A percentile compares a stretch with the other conserved stretches of the same genome.
These are phyloP conservation scores for Brettanomyces naardenensis DNA, from an alignment of 805 yeast species.

Conservation along the genomic window DNA sequence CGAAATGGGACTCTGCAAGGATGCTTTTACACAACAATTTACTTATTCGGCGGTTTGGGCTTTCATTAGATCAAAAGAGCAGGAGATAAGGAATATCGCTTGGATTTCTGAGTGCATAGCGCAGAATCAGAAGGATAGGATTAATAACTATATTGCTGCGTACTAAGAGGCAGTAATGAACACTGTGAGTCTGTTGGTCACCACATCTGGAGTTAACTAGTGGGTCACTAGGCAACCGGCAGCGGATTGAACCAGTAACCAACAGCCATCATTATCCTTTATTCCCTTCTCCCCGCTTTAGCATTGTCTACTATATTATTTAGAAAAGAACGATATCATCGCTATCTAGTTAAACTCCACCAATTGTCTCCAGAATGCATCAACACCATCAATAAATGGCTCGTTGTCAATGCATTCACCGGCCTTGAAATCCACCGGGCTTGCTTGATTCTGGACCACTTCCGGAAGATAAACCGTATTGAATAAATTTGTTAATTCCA, in stretches of 20 bases:
- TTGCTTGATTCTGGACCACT: slow-evolving; percentile 53
- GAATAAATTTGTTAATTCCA: slow-evolving; percentile 51
- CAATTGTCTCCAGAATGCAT: slow-evolving; percentile 29
- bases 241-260: neutral
- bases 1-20: slow-evolving; percentile 88
- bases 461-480: slow-evolving; percentile 47
- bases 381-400: slow-evolving; percentile 48
- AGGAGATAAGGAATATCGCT: slow-evolving; percentile 94
- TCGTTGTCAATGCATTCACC: slow-evolving; percentile 48
- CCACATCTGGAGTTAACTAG: too few relatives aligned
- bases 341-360: slow-evolving; percentile 23
- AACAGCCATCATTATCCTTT: neutral
- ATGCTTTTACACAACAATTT: slow-evolving; percentile 95
- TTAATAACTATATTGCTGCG: slow-evolving; percentile 83
- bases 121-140: slow-evolving; percentile 93
- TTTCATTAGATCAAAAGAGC: slow-evolving; percentile 93
- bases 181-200: neutral
- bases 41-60: slow-evolving; percentile 90
- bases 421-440: slow-evolving; percentile 51
- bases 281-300: neutral
- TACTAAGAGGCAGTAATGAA: slow-evolving; percentile 43
- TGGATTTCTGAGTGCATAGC: slow-evolving; percentile 99
- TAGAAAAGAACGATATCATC: too few relatives aligned
- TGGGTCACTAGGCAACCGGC: too few relatives aligned
- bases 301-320: too few relatives aligned